These are phyloP conservation scores for Kappamyces sp. DNA, from an alignment of 192 early-diverging fungal genomes.

Conservation along the genomic window DNA sequence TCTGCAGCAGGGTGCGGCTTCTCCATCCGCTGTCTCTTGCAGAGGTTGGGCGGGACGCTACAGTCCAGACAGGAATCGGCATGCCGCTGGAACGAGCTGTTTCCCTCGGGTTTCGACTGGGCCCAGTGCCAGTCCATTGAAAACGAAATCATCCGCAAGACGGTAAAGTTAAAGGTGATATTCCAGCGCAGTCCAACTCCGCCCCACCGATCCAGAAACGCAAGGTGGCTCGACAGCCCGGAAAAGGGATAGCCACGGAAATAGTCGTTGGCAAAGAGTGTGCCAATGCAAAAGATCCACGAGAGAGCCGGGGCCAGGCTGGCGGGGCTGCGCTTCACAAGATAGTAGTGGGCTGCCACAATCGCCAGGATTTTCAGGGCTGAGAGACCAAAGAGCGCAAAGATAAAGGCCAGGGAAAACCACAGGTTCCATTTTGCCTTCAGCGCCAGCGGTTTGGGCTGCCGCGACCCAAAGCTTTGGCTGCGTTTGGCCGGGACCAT, in stretches of 20 bases:
- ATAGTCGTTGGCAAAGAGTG: conserved; percentile 75
- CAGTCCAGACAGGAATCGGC: conserved; percentile 28
- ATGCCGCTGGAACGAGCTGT: conserved; percentile 17
- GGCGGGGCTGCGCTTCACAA: conserved; percentile 45
- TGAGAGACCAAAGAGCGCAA: conserved; percentile 64
- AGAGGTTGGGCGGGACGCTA: background rate
- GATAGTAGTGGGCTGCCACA: conserved; percentile 56
- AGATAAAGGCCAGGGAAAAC: conserved; percentile 59
- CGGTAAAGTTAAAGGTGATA: conserved; percentile 81
- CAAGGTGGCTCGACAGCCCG: conserved; percentile 39
- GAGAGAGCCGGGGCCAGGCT: conserved; percentile 55
- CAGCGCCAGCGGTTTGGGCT: conserved; percentile 46
- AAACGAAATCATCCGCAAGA: conserved; percentile 87
- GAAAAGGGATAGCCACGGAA: conserved; percentile 60
- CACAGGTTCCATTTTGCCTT: conserved; percentile 23
- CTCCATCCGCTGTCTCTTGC: conserved; percentile 15
- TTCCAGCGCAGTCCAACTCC: conserved; percentile 77
- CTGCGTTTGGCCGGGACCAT: conserved; percentile 26
- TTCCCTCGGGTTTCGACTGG: background rate
- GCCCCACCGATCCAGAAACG: conserved; percentile 64
- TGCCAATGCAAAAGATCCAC: conserved; percentile 76
- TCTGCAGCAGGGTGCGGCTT: conserved; percentile 31
- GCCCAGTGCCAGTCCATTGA: conserved; percentile 91
- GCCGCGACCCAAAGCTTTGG: conserved; percentile 24
- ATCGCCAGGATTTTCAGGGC: conserved; percentile 69